Evolutionary conservation across 345 rosid species (phyloP).

Genomic region (Hirschfeldia incana): DNA sequence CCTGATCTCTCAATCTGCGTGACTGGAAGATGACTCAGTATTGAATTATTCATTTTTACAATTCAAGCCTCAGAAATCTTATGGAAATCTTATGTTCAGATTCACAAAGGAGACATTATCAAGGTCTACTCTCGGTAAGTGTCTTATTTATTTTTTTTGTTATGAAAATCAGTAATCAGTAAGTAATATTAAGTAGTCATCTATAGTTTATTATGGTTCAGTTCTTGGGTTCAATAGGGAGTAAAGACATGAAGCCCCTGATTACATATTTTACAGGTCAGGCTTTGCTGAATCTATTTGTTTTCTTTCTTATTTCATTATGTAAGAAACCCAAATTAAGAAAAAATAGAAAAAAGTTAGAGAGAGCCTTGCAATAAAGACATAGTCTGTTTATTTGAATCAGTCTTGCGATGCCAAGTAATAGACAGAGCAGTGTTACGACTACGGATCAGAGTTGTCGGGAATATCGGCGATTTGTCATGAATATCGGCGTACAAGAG

Average conservation of each 20-base stretch:
- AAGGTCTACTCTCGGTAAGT: not conserved
- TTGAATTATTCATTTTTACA: not conserved
- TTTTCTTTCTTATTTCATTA: not conserved
- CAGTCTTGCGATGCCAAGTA: conserved; percentile 84
- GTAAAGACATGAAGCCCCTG: not conserved
- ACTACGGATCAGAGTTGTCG: conserved; percentile 55
- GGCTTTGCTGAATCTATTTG: not conserved
- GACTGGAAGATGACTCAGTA: not conserved
- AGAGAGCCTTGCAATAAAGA: not conserved
- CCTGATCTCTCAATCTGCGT: not conserved
- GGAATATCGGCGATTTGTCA: conserved; percentile 63
- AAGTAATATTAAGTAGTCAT: not conserved
- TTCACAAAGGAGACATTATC: not conserved
- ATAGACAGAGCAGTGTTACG: conserved; percentile 79
- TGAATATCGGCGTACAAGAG: conserved; percentile 74
- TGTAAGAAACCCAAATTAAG: not conserved
- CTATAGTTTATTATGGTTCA: not conserved
- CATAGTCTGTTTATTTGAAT: conserved; percentile 56
- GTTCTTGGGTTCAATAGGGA: not conserved
- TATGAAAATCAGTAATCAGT: not conserved
- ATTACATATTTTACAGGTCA: not conserved
- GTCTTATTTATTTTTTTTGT: not conserved
- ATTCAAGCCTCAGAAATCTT: not conserved
- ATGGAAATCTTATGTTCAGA: not conserved
- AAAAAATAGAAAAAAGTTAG: not conserved